Percentiles rank a stretch among this genome's conserved stretches.
These are phyloP conservation scores for Melanomma pulvis-pyrius DNA, from an alignment of 495 filamentous ascomycete genomes.

Conservation along the genomic window DNA sequence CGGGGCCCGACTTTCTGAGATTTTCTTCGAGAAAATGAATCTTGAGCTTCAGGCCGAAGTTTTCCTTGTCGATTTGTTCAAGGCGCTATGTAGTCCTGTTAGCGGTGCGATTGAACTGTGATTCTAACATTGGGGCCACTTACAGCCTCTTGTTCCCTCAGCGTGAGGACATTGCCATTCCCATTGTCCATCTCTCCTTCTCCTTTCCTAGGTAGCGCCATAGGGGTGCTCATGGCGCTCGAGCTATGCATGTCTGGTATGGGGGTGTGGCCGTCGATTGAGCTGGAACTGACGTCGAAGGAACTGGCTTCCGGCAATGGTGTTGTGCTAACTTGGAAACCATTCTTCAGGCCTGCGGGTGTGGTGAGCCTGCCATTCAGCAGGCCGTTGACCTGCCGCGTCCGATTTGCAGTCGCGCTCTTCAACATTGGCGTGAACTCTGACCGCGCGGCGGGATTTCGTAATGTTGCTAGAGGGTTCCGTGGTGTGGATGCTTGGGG, in stretches of 20 bases:
- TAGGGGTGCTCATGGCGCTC: slow-evolving; percentile 78
- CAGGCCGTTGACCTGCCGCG: slow-evolving; percentile 56
- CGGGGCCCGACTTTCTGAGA: slow-evolving; percentile 79
- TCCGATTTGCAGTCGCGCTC: slow-evolving; percentile 78
- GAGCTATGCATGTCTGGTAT: slow-evolving; percentile 73
- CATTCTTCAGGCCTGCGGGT: slow-evolving; percentile 65
- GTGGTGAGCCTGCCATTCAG: slow-evolving; percentile 60
- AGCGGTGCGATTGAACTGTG: background rate
- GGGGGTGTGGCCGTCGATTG: slow-evolving; percentile 55
- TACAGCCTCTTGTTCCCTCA: slow-evolving; percentile 92
- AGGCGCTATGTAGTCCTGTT: slow-evolving; percentile 60
- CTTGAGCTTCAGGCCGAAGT: slow-evolving; percentile 78
- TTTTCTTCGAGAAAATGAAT: slow-evolving; percentile 81
- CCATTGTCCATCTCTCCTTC: slow-evolving; percentile 73
- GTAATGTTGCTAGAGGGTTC: slow-evolving; percentile 68
- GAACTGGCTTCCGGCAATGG: slow-evolving; percentile 56
- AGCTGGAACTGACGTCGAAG: slow-evolving; percentile 54
- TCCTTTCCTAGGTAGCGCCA: slow-evolving; percentile 66
- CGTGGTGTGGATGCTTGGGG: slow-evolving; percentile 62
- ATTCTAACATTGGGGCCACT: slow-evolving; percentile 12
- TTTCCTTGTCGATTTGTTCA: slow-evolving; percentile 92
- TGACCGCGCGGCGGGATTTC: slow-evolving; percentile 63
- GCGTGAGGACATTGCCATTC: slow-evolving; percentile 86
- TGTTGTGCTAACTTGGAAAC: slow-evolving; percentile 57
- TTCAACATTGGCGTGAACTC: slow-evolving; percentile 96